A percentile compares a stretch with the other conserved stretches of the same genome.
Conservation (phyloP, 2,329 filamentous ascomycete genomes). For the Penicillium sp. region DNA sequence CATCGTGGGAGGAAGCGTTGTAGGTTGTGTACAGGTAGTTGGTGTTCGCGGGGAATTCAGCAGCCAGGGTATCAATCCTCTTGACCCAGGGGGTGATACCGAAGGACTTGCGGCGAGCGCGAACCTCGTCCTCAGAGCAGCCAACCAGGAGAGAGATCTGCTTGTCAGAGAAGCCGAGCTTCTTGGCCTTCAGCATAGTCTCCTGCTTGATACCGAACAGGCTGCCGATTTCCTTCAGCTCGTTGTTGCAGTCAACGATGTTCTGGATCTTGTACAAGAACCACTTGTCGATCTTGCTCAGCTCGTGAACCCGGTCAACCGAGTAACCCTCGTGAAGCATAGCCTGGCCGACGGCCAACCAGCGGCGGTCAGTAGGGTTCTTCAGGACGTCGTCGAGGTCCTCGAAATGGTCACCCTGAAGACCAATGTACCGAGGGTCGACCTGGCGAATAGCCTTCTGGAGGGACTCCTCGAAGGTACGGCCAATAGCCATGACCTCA, state of each 20-base stretch:
- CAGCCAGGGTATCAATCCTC: constrained; percentile 95
- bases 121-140: constrained; percentile 82
- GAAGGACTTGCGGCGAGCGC: constrained; percentile 75
- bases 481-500: constrained; percentile 98
- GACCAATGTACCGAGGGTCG: constrained; percentile 83
- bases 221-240: constrained; percentile 77
- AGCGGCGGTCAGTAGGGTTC: constrained; percentile 93
- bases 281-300: constrained; percentile 99
- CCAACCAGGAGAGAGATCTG: constrained; percentile 86
- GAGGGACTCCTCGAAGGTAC: constrained; percentile 98
- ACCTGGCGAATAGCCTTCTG: constrained; percentile 98
- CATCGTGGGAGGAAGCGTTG: constrained; percentile 89
- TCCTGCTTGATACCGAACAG: constrained; percentile 83
- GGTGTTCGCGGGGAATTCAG: constrained; percentile 90
- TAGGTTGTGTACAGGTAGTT: constrained; percentile 98
- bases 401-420: constrained; percentile 93
- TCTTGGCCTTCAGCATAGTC: constrained; percentile 85
- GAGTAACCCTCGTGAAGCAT: constrained; percentile 97
- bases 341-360: constrained; percentile 94
- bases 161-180: constrained; percentile 93
- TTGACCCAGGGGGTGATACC: constrained; percentile 94
- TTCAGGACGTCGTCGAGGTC: constrained; percentile 82
- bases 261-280: constrained; percentile 98
- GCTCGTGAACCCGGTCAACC: constrained; percentile 82
- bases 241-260: constrained; percentile 82